phyloP scores from a whole-genome alignment of 306 rosid species.

The Aeschynomene evenia region DNA sequence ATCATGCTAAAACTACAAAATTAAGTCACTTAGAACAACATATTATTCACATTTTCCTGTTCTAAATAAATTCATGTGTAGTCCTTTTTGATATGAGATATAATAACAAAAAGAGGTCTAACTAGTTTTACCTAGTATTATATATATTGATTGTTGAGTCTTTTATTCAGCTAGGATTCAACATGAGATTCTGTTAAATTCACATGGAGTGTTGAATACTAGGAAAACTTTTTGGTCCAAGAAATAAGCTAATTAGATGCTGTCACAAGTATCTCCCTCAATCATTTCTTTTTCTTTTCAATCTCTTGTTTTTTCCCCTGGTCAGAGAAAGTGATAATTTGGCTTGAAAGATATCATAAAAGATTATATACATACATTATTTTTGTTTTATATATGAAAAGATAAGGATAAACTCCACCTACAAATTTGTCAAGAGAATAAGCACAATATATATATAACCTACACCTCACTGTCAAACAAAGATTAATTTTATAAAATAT shows the following conservation, averaged over 20 bases:
- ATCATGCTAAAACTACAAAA: background rate
- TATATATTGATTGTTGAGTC: background rate
- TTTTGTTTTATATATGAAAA: too few species aligned
- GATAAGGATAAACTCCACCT: too few species aligned
- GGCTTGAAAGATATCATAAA: background rate
- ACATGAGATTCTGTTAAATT: conserved; percentile 12
- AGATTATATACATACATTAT: background rate
- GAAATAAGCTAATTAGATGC: conserved; percentile 3
- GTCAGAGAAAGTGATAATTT: background rate
- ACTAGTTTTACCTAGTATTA: background rate
- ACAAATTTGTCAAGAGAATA: too few species aligned
- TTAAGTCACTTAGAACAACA: too few species aligned
- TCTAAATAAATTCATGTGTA: background rate
- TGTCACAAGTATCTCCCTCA: background rate
- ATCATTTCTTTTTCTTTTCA: background rate
- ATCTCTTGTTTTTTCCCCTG: background rate
- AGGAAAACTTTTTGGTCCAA: conserved; percentile 33
- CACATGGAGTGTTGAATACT: conserved; percentile 29
- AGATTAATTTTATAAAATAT: background rate
- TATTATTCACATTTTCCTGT: too few species aligned
- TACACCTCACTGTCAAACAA: background rate
- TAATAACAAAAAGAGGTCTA: background rate
- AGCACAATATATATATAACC: too few species aligned
- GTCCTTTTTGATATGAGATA: conserved; percentile 4
- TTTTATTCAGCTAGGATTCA: conserved; percentile 7